Conservation (phyloP, 148 eudicot genomes). For the Chenopodium formosanum region DNA sequence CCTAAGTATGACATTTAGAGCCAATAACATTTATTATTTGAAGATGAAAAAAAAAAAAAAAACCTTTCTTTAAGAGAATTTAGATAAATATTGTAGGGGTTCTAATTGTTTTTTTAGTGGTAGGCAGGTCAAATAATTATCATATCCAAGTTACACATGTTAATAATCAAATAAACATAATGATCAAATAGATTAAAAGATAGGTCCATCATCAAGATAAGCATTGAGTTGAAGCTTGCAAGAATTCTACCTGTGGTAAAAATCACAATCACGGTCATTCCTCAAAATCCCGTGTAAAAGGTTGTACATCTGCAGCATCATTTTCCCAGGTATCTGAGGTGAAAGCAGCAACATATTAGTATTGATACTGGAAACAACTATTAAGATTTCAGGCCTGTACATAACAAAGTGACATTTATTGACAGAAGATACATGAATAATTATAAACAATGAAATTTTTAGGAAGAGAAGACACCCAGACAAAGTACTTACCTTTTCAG, state of each 20-base stretch:
- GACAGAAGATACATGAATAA: neutral
- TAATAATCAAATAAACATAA: neutral
- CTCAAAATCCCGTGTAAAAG: constrained; percentile 83
- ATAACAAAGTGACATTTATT: neutral
- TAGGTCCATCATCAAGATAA: neutral
- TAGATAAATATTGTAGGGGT: too few relatives aligned
- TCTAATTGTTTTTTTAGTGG: too few relatives aligned
- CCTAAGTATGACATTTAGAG: too few relatives aligned
- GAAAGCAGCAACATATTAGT: constrained; percentile 30
- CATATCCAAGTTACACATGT: too few relatives aligned
- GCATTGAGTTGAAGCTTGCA: constrained; percentile 1
- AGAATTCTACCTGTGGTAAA: constrained; percentile 71
- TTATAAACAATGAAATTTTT: neutral
- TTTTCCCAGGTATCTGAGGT: constrained; percentile 85
- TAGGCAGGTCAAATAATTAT: too few relatives aligned
- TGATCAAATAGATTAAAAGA: neutral
- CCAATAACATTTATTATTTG: too few relatives aligned
- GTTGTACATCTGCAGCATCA: constrained; percentile 93
- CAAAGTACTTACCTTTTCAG: constrained; percentile 68
- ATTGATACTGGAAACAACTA: constrained; percentile 10
- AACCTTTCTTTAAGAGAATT: too few relatives aligned
- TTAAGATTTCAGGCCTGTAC: neutral
- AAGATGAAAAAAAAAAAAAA: too few relatives aligned
- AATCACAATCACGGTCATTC: constrained; percentile 93
- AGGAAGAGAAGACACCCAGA: neutral